Conservation (phyloP, 345 rosid genomes). For the Anacardium occidentale region DNA sequence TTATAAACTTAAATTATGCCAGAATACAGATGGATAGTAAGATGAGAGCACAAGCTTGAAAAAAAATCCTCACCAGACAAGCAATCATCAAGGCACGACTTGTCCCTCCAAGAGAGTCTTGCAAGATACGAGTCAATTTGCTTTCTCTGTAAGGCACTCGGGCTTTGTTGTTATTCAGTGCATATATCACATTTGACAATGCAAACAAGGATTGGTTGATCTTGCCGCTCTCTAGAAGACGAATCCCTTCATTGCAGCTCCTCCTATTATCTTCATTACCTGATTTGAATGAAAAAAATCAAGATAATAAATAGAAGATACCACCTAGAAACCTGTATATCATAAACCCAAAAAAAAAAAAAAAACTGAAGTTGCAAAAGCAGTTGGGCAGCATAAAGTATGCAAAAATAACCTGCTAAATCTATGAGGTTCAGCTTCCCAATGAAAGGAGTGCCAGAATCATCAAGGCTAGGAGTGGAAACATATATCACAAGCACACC, state of each 20-base stretch:
- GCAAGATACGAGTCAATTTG: slow-evolving; percentile 87
- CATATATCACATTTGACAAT: slow-evolving; percentile 82
- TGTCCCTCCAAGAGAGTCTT: slow-evolving; percentile 93
- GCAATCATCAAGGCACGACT: slow-evolving; percentile 86
- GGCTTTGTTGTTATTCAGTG: slow-evolving; percentile 67
- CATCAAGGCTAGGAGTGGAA: slow-evolving; percentile 37
- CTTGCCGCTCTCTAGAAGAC: slow-evolving; percentile 84
- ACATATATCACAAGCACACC: slow-evolving; percentile 78
- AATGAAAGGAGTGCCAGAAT: slow-evolving; percentile 33
- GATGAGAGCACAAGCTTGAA: not conserved
- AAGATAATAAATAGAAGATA: not conserved
- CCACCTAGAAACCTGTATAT: not conserved
- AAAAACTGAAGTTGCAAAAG: not conserved
- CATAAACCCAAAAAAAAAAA: not conserved
- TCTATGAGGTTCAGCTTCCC: slow-evolving; percentile 95
- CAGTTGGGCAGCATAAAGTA: not conserved
- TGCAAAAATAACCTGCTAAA: slow-evolving; percentile 60
- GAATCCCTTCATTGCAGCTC: slow-evolving; percentile 83
- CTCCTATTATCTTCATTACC: slow-evolving; percentile 94
- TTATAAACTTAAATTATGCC: not conserved
- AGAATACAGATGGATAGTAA: not conserved
- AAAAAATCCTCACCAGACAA: slow-evolving; percentile 57
- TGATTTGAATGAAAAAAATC: slow-evolving; percentile 16
- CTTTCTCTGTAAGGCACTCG: slow-evolving; percentile 89
- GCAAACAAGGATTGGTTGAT: slow-evolving; percentile 88